Conservation (phyloP, 2,329 filamentous ascomycete genomes). For the Sphaceloma murrayae region DNA sequence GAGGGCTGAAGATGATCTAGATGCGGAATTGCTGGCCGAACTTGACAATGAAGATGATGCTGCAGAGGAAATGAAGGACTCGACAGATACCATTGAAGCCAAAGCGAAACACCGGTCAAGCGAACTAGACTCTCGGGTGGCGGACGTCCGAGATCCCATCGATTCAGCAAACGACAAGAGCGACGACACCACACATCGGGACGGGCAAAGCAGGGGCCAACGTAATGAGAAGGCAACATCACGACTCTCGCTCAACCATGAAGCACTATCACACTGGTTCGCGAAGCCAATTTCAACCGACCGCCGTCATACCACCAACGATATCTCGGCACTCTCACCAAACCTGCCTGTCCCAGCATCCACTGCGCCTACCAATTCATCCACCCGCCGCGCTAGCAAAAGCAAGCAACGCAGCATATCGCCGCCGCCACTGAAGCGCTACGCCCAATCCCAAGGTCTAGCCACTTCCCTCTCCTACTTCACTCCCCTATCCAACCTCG, state of each 20-base stretch:
- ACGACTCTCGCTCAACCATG: conserved; percentile 27
- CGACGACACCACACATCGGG: conserved; percentile 27
- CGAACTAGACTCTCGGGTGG: no score
- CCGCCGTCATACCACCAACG: conserved; percentile 3
- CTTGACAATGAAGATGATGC: not conserved
- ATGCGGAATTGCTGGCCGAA: not conserved
- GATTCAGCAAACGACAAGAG: not conserved
- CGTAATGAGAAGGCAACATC: no score
- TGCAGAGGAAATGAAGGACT: no score
- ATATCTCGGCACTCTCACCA: not conserved
- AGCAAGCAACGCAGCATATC: conserved; percentile 14
- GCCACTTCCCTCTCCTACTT: conserved; percentile 38
- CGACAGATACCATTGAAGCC: no score
- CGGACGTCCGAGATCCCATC: not conserved
- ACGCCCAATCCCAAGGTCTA: conserved; percentile 26
- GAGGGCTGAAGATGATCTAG: not conserved
- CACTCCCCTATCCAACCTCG: conserved; percentile 34
- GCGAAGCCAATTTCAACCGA: conserved; percentile 22
- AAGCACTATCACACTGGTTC: conserved; percentile 31
- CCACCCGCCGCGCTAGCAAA: not conserved
- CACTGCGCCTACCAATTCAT: not conserved
- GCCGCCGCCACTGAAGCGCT: conserved; percentile 11
- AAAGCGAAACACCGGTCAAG: no score
- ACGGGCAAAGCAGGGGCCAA: no score
- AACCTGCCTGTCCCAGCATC: not conserved